Conservation (phyloP, 306 rosid genomes). For the Cucurbita pepo region DNA sequence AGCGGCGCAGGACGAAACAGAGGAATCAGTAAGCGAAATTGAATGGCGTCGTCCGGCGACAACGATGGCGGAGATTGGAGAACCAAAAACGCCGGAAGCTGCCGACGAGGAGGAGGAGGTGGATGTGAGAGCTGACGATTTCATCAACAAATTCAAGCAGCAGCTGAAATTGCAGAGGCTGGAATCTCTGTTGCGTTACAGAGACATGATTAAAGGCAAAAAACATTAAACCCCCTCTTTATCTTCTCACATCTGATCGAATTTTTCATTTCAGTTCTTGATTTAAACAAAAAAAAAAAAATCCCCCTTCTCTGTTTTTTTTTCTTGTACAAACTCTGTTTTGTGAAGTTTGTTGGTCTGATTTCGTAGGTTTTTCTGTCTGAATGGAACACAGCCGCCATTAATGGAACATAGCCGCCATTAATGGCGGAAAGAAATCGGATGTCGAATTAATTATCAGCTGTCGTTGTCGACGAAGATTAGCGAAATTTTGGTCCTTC, state of each 20-base stretch:
- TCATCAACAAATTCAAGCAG: constrained; percentile 59
- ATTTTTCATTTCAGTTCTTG: too few species aligned
- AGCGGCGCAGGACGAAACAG: neutral
- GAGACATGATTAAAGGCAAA: constrained; percentile 11
- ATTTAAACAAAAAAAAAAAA: neutral
- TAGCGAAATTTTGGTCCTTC: neutral
- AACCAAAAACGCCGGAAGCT: neutral
- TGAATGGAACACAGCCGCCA: neutral
- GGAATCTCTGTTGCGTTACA: constrained; percentile 41
- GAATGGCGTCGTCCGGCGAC: constrained; percentile 24
- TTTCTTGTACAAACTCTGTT: neutral
- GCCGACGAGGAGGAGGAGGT: constrained; percentile 29
- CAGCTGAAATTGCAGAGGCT: constrained; percentile 67
- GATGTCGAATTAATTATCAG: neutral
- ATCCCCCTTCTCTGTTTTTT: neutral
- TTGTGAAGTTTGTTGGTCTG: neutral
- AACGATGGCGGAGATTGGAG: constrained; percentile 2
- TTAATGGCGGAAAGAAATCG: neutral
- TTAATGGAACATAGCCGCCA: neutral
- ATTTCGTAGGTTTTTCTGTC: neutral
- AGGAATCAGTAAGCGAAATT: neutral
- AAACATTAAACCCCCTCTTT: neutral
- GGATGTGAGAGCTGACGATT: constrained; percentile 69
- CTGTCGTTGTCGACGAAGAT: neutral
- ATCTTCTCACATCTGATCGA: neutral